A percentile compares a stretch with the other conserved stretches of the same genome.
These are phyloP conservation scores for Adenanthera pavonina DNA, from an alignment of 306 rosid genomes.

Conservation along the genomic window DNA sequence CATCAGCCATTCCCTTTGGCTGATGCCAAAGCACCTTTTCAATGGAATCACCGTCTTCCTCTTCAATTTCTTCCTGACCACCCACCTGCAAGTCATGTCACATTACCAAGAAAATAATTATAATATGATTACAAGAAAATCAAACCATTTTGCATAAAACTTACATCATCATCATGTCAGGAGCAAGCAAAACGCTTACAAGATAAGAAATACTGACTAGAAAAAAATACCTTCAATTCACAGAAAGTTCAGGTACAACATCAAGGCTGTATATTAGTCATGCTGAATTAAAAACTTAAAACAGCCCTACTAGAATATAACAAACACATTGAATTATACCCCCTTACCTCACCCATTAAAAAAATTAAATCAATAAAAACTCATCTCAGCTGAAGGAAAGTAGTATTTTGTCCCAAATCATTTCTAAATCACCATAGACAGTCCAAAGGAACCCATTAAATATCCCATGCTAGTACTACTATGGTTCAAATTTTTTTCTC, in stretches of 20 bases:
- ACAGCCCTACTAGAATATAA: constrained; percentile 1
- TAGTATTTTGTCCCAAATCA: neutral
- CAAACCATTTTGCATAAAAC: constrained; percentile 2
- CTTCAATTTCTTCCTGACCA: constrained; percentile 87
- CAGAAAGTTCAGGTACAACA: neutral
- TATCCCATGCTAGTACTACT: neutral
- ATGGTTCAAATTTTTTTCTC: neutral
- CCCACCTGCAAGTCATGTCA: constrained; percentile 27
- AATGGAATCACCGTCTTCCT: constrained; percentile 92
- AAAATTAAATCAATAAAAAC: neutral
- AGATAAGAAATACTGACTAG: neutral
- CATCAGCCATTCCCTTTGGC: constrained; percentile 90
- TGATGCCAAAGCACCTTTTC: constrained; percentile 99
- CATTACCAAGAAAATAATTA: constrained; percentile 1
- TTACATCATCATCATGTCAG: neutral
- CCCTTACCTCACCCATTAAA: neutral
- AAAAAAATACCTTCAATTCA: neutral
- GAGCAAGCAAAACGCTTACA: neutral
- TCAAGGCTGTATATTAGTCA: neutral
- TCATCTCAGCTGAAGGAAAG: neutral
- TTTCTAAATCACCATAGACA: neutral
- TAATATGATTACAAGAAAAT: constrained; percentile 21
- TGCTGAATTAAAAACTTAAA: neutral
- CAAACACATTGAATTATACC: constrained; percentile 2
- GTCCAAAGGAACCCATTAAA: constrained; percentile 21